Evolutionary conservation across 2,329 filamentous ascomycete genomes (phyloP).

Genomic region (Penicillium sp.): DNA sequence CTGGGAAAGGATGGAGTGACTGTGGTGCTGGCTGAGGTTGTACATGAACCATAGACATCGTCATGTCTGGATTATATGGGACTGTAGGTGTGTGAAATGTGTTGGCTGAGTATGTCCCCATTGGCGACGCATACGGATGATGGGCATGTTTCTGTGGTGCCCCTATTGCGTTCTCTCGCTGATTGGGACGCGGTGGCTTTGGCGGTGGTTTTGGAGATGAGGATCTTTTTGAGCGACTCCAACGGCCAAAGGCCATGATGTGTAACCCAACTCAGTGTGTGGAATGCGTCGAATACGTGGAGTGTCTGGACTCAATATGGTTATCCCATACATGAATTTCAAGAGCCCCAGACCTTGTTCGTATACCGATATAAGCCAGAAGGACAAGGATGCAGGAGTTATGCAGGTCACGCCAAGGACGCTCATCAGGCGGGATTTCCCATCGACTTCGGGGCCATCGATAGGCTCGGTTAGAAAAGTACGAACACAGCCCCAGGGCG

Average conservation of each 20-base stretch:
- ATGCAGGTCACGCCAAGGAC: background rate
- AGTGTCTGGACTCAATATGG: background rate
- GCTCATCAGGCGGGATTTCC: background rate
- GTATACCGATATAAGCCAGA: background rate
- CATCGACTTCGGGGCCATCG: background rate
- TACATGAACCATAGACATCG: conserved; percentile 5
- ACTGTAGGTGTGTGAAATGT: background rate
- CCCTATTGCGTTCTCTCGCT: background rate
- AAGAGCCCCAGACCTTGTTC: background rate
- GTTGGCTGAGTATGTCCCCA: conserved; percentile 5
- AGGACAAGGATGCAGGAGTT: background rate
- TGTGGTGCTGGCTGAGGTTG: background rate
- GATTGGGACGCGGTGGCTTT: conserved; percentile 7
- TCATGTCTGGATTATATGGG: background rate
- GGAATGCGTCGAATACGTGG: background rate
- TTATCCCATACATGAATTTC: background rate
- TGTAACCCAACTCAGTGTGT: background rate
- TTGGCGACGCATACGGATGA: background rate
- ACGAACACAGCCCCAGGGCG: conserved; percentile 6
- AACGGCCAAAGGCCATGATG: conserved; percentile 4
- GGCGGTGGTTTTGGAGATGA: conserved; percentile 1
- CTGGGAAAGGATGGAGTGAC: background rate
- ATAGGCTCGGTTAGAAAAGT: background rate
- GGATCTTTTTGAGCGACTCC: background rate
- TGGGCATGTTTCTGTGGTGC: background rate